A percentile compares a stretch with the other conserved stretches of the same genome.
phyloP scores from a whole-genome alignment of 1,284 basidiomycete species.

The Rhodotorula sp. region DNA sequence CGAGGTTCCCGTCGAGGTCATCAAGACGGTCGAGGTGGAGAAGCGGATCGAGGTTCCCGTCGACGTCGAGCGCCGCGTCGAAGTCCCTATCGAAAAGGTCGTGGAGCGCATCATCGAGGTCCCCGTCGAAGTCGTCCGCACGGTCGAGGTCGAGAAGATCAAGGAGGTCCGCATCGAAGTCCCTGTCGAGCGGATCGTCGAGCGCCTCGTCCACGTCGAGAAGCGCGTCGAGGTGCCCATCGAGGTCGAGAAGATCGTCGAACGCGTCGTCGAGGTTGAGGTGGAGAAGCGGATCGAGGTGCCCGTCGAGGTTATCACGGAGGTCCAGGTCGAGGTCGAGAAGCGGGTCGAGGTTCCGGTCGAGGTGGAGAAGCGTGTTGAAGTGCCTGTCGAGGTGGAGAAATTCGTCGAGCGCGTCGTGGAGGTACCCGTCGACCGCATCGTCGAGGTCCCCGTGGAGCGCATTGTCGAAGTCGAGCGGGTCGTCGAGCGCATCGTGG shows the following conservation, averaged over 20 bases:
- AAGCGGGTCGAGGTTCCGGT: conserved; percentile 6
- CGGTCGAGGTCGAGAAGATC: background rate
- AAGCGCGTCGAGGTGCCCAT: conserved; percentile 26
- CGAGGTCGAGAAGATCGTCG: conserved; percentile 1
- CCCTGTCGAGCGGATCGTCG: background rate
- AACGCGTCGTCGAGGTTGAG: conserved; percentile 9
- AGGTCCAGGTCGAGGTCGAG: conserved; percentile 13
- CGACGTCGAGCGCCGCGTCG: background rate
- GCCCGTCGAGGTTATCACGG: conserved; percentile 14
- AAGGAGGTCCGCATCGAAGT: background rate
- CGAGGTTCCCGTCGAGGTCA: conserved; percentile 3
- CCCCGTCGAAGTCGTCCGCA: background rate
- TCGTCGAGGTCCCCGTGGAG: conserved; percentile 16
- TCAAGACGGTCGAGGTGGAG: conserved; percentile 2
- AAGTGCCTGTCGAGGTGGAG: conserved; percentile 1
- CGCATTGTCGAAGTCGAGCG: conserved; percentile 15
- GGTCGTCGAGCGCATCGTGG: background rate
- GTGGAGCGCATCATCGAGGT: conserved; percentile 3
- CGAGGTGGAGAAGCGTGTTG: conserved; percentile 8
- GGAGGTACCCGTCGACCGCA: conserved; percentile 5
- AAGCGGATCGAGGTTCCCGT: conserved; percentile 10
- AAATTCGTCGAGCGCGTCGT: background rate
- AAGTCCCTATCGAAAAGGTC: conserved; percentile 16
- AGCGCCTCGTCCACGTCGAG: conserved; percentile 25
- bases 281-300: conserved; percentile 10